Conservation (phyloP, 73 alveolate genomes). For the Paramecium pentaurelia region DNA sequence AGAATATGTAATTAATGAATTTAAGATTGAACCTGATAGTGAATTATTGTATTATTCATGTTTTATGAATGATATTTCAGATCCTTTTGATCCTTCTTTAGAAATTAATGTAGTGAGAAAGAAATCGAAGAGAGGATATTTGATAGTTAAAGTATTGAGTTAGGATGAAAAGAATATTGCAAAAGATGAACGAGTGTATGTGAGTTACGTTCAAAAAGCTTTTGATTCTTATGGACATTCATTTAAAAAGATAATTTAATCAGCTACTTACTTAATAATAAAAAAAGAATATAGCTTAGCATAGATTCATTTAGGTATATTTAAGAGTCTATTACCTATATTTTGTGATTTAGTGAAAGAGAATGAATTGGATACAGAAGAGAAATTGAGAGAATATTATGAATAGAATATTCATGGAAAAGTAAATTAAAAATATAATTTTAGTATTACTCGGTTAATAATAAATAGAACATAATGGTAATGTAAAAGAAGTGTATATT, state of each 20-base stretch:
- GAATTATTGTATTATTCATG: not conserved
- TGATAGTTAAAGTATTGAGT: not conserved
- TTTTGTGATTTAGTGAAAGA: not conserved
- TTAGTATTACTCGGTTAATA: not conserved
- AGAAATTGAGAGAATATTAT: not conserved
- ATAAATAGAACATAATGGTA: not conserved
- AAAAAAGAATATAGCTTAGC: not conserved
- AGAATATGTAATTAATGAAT: not conserved
- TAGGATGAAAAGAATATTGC: not conserved
- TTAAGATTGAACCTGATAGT: not conserved
- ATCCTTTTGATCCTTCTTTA: not conserved
- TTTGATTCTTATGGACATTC: not conserved
- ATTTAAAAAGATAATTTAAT: not conserved
- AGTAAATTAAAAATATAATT: not conserved
- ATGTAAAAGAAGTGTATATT: not conserved
- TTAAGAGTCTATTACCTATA: not conserved
- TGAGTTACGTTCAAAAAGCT: not conserved
- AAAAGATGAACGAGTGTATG: not conserved
- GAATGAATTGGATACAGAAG: not conserved
- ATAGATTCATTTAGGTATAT: not conserved
- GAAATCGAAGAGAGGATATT: not conserved
- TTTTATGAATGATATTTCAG: not conserved
- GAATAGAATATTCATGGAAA: not conserved
- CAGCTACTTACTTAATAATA: not conserved
- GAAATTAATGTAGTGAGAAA: not conserved